Percentiles rank a stretch among this genome's conserved stretches.
phyloP scores from a whole-genome alignment of 352 stramenopile genomes.

The Pythium folliculosum region DNA sequence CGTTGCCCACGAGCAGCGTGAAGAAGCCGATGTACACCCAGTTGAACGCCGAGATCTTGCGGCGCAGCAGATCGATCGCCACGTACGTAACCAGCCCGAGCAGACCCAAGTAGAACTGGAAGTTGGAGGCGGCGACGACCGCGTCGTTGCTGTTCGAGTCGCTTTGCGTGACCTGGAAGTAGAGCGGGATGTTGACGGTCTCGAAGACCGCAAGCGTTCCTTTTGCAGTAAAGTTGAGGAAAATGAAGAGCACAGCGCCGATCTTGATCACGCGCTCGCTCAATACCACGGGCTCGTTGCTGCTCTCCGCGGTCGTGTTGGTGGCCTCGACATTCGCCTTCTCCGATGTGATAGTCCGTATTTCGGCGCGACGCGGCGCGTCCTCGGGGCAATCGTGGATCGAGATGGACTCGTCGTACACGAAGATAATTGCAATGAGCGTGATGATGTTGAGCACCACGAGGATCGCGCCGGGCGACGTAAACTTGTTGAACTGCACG shows the following conservation, averaged over 20 bases:
- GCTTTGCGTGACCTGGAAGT: not conserved
- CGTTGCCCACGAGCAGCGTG: conserved; percentile 48
- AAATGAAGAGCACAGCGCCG: not conserved
- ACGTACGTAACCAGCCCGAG: conserved; percentile 69
- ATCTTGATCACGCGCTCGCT: not conserved
- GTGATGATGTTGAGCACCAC: conserved; percentile 54
- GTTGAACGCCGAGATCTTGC: conserved; percentile 55
- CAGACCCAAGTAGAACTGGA: conserved; percentile 72
- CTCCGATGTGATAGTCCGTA: conserved; percentile 25
- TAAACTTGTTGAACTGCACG: conserved; percentile 75
- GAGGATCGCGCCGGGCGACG: conserved; percentile 55
- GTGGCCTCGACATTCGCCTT: conserved; percentile 15
- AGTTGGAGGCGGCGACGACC: conserved; percentile 51
- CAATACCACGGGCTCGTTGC: not conserved
- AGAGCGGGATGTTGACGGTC: not conserved
- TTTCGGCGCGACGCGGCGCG: conserved; percentile 35
- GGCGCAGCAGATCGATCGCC: conserved; percentile 66
- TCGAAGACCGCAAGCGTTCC: not conserved
- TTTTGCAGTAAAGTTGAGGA: not conserved
- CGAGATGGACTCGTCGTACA: conserved; percentile 46
- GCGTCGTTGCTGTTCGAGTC: not conserved
- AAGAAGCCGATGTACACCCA: conserved; percentile 68
- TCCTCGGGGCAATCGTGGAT: conserved; percentile 52
- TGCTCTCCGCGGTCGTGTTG: not conserved
- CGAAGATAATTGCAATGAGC: conserved; percentile 55